These are phyloP conservation scores for Coemansia sp. DNA, from an alignment of 192 early-diverging fungal genomes.

Conservation along the genomic window DNA sequence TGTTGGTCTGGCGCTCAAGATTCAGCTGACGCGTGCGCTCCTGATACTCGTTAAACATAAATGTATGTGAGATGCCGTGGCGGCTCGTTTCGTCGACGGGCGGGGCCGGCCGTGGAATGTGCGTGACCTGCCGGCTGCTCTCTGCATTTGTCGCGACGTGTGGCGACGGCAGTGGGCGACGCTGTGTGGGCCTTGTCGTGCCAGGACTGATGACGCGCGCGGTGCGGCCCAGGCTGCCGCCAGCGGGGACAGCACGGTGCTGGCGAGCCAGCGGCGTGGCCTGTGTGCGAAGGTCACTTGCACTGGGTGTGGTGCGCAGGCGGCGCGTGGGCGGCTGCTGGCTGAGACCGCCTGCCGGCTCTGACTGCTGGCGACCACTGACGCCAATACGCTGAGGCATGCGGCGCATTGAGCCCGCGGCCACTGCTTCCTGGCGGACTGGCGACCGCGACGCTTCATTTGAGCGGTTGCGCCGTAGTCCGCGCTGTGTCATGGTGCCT, in stretches of 20 bases:
- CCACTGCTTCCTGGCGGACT: too few species aligned
- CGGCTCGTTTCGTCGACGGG: background rate
- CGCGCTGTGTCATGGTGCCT: constrained; percentile 2
- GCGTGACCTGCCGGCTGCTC: constrained; percentile 7
- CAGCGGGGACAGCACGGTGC: background rate
- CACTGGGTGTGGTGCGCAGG: constrained; percentile 2
- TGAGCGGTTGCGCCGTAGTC: constrained; percentile 20
- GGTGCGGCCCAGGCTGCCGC: background rate
- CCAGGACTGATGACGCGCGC: background rate
- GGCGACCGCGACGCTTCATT: constrained; percentile 12
- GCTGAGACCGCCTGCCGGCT: constrained; percentile 1
- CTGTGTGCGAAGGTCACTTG: constrained; percentile 1
- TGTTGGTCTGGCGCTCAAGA: constrained; percentile 16
- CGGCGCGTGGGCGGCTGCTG: background rate
- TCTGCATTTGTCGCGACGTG: background rate
- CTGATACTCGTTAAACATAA: constrained; percentile 1
- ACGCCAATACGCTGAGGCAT: constrained; percentile 5
- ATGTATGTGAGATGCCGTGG: background rate
- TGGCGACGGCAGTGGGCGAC: constrained; percentile 17
- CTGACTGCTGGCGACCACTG: constrained; percentile 33
- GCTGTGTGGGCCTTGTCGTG: background rate
- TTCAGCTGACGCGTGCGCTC: constrained; percentile 8
- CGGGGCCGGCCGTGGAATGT: constrained; percentile 18
- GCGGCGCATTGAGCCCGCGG: constrained; percentile 4
- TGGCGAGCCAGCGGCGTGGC: background rate